phyloP scores from a whole-genome alignment of 208 protist species.

The Trypanosoma melophagium region DNA sequence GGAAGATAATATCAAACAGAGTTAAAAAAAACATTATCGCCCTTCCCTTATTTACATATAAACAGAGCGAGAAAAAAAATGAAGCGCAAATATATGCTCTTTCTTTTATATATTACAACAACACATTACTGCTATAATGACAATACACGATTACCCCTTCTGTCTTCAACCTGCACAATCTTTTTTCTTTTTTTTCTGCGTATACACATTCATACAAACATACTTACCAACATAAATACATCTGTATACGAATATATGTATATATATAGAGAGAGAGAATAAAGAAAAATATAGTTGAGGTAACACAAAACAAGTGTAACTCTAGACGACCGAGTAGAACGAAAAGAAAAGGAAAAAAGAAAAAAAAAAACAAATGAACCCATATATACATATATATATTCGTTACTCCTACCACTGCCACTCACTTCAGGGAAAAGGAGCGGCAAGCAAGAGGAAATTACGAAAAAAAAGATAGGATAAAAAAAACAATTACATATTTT shows the following conservation, averaged over 20 bases:
- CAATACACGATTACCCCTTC: too few relatives aligned
- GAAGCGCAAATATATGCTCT: too few relatives aligned
- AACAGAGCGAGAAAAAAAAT: too few relatives aligned
- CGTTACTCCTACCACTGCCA: background rate
- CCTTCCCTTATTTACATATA: too few relatives aligned
- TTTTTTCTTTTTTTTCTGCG: too few relatives aligned
- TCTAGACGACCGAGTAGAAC: background rate
- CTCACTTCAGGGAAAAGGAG: background rate
- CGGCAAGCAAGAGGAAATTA: background rate
- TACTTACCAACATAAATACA: too few relatives aligned
- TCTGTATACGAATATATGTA: constrained; percentile 13
- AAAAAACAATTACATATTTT: constrained; percentile 2
- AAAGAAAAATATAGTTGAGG: background rate
- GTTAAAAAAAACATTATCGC: too few relatives aligned
- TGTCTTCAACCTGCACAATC: too few relatives aligned
- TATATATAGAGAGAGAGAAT: background rate
- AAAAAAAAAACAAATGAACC: constrained; percentile 1
- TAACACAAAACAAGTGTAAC: background rate
- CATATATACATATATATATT: background rate
- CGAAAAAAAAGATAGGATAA: background rate
- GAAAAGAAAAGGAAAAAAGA: background rate
- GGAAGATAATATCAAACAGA: too few relatives aligned
- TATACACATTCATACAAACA: too few relatives aligned
- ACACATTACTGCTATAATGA: too few relatives aligned
- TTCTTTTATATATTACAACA: too few relatives aligned